Base-by-base conservation (phyloP, 2,329 filamentous ascomycete species). In the Penicillium sp. region DNA sequence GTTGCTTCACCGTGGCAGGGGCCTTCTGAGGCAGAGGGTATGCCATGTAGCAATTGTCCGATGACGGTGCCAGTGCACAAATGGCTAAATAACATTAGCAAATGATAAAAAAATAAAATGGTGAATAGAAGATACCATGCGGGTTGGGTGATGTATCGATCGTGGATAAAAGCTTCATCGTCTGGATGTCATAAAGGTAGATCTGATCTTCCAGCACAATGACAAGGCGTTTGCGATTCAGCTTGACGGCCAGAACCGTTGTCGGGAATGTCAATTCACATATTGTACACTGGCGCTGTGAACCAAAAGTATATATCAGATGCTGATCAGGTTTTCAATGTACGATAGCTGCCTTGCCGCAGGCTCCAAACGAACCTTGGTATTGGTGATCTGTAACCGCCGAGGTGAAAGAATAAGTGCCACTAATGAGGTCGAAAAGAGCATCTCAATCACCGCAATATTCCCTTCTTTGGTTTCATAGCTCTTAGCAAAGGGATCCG, bases 251-350 rank as follows among this genome's bases (percentile, higher is more conserved):
- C 42, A 98, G 85, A 11, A 99, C 92, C 49, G 93, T 92, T n/a
- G 93, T 96, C 13, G 93, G 93, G 68, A 99, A 99, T 3, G 93
- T 98, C 71, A 99, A 90, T 76, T 99, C 95, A 84, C 95, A 99
- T 74, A 99, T 98, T 58, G 96, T 90, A 43, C 93, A 87, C 75
- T 88, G 83, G 63, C 86, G 81, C 84, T 88, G 71, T 60, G 55
- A 26, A 31, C 6, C n/a, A 24, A 47, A 44, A 42, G 9, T 37
- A 26, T 27, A 37, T 37, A 50, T 63, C 33, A 59, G 56, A 52
- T 37, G 7, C 22, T 29, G 37, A 24, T 43, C 39, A 33, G 27
- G n/a, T 35, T 14, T 22, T 13, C 10, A 45, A 46, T 37, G n/a
- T 54, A 49, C 14, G 22, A 47, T 56, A 42, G 51, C 19, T 54